Evolutionary conservation across 768 basidiomycete genomes (phyloP), one percentile per base, ranked within the genome.

Genomic region (Tylopilus cervinicoccineus): DNA sequence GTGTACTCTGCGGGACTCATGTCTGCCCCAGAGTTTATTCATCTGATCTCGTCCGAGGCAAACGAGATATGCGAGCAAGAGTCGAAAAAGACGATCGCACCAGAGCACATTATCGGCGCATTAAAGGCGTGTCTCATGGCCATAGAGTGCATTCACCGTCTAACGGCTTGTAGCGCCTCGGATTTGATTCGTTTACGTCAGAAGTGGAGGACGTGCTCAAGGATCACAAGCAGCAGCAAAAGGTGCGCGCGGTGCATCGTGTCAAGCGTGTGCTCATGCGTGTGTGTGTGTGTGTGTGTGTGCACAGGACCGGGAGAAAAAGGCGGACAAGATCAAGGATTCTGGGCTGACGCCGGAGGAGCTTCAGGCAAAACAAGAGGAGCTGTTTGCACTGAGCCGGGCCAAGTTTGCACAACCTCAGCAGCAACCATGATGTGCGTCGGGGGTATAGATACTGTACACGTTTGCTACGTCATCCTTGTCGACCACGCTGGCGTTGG

Each of bases 61-160:
- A 98, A 98, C 66, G 92, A 97, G 56, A 91, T 97, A 52, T 99
- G 96, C 62, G 96, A 98, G 64, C 86, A 92, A 65, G 93, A 95
- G 63, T 91, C 92, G 22, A 97, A 96, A 75, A 99, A 99, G 75
- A 99, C 96, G 1, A 98, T 99, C 59, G 88, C 93, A 5, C 96
- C 96, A 2, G 96, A 99, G 59, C 96, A 99, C 63, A 93, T 98
- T 37, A 86, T 97, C 26, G 73, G 78, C 20, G 96, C 96, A 6
- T 74, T 99, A 47, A 92, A 92, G 74, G 94, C 89, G 48, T 43
- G 76, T 68, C 22, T 19, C 27, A 34, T 1, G 10, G 24, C 19
- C 26, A 39, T 27, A 2, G 19, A 20, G 16, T 36, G 26, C 24
- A 29, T 27, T 49, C 23, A 45, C 13, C 26, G 16, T 38, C 53